Conservation (phyloP, 306 rosid species). For the Datisca glomerata region DNA sequence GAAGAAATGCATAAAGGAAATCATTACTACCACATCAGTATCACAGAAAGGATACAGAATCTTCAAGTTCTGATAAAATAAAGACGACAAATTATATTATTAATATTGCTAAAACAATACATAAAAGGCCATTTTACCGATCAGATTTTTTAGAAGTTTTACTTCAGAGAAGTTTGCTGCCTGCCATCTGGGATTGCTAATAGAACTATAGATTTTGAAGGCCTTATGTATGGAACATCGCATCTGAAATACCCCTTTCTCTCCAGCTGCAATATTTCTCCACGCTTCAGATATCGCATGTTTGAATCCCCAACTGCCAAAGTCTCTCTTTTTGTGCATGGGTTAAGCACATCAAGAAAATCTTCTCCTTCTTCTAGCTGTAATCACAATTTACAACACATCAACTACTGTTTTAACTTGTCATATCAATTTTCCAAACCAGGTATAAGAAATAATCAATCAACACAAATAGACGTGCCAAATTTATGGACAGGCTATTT, state of each 20-base stretch:
- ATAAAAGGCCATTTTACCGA: too few species aligned
- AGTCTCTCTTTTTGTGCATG: slow-evolving; percentile 57
- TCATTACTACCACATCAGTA: too few species aligned
- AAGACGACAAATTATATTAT: too few species aligned
- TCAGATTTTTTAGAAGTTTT: not conserved
- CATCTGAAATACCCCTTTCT: slow-evolving; percentile 91
- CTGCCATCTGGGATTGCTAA: slow-evolving; percentile 83
- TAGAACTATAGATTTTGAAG: slow-evolving; percentile 63
- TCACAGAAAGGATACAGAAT: too few species aligned
- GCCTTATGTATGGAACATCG: slow-evolving; percentile 57
- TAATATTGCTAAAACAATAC: too few species aligned
- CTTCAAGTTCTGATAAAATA: too few species aligned
- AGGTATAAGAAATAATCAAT: too few species aligned
- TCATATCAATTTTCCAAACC: too few species aligned
- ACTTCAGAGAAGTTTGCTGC: slow-evolving; percentile 48
- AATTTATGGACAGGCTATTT: too few species aligned
- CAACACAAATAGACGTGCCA: too few species aligned
- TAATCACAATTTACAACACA: slow-evolving; percentile 16
- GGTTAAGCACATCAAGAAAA: slow-evolving; percentile 60
- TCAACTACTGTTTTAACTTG: too few species aligned
- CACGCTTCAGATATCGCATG: slow-evolving; percentile 60
- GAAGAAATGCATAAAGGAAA: too few species aligned
- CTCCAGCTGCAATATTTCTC: slow-evolving; percentile 83
- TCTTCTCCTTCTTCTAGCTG: slow-evolving; percentile 94
- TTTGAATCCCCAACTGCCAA: slow-evolving; percentile 76